Percentiles rank a stretch among this genome's conserved stretches.
These are phyloP conservation scores for Barbarea vulgaris DNA, from an alignment of 345 rosid genomes.

Conservation along the genomic window DNA sequence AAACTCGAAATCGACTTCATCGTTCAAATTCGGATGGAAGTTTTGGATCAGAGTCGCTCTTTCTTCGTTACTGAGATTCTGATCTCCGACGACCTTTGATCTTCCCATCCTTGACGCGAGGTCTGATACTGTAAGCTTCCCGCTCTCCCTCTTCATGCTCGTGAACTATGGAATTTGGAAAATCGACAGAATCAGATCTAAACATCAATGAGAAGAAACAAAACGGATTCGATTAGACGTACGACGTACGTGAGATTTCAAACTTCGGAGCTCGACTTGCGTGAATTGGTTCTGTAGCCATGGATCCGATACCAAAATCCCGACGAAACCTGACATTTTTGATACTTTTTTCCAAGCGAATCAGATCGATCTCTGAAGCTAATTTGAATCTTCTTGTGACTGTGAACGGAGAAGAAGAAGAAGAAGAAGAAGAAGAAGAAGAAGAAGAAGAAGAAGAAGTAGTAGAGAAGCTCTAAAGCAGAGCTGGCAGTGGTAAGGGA, in stretches of 20 bases:
- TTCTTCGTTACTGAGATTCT: conserved; percentile 73
- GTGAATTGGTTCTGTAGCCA: conserved; percentile 98
- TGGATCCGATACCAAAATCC: conserved; percentile 93
- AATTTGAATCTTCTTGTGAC: neutral
- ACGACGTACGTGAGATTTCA: conserved; percentile 87
- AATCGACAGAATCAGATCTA: neutral
- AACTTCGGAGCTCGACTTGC: conserved; percentile 97
- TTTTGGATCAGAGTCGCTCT: conserved; percentile 67
- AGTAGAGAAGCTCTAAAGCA: conserved; percentile 43
- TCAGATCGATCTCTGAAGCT: neutral
- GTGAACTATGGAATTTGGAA: conserved; percentile 50
- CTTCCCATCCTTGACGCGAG: conserved; percentile 87
- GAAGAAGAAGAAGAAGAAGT: too few species aligned
- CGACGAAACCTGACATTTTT: conserved; percentile 84
- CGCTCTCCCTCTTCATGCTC: conserved; percentile 92
- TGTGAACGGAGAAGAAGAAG: conserved; percentile 23
- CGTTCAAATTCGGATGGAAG: conserved; percentile 60
- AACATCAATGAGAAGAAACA: neutral
- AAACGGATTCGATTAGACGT: conserved; percentile 12
- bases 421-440: neutral
- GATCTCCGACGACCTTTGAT: conserved; percentile 76
- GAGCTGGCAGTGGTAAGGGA: conserved; percentile 53
- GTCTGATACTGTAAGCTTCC: conserved; percentile 79
- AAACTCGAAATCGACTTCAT: conserved; percentile 95
- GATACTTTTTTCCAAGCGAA: neutral